Base-by-base conservation (phyloP, 2,329 filamentous ascomycete species). In the Fusarium transvaalense region DNA sequence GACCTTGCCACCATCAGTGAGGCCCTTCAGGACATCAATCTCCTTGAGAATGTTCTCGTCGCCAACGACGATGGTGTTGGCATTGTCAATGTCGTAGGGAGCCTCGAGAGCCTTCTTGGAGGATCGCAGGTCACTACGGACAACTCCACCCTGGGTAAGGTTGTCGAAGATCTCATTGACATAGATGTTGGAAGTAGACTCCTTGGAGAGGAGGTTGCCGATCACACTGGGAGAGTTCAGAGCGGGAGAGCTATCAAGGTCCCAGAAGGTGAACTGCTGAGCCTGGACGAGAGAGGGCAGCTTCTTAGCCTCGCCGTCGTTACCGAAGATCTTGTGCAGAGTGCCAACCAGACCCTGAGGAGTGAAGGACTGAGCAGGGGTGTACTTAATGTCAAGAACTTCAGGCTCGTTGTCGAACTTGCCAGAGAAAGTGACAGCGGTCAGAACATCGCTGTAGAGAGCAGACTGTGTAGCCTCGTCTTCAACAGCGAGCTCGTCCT, bases 241-340 rank as follows among this genome's bases (percentile, higher is more conserved):
- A 52, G 91, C 86, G 2, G 84, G 80, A 29, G 94, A 94, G 78
- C 89, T 87, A 76, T 97, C 95, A 39, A 92, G 78, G 72, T 97
- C 92, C 94, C 94, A 98, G 86, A 99, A 97, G 14, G 90, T 91
- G 82, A 96, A 98, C 80, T 98, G 92, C 78, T 92, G 87, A 21
- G 90, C 88, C 69, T 88, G 83, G 56, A 89, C 79, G 46, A 84
- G 78, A n/a, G 66, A 83, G 59, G 72, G 78, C 64, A 76, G 77
- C 58, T 78, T 74, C 58, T 81, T 80, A 25, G 79, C 76, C 48
- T 81, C 79, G 54, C 81, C 86, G 72, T 91, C 91, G 72, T 88
- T 87, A 76, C 78, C 80, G 60, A 82, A 79, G 66, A 86, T 78
- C 69, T 82, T 80, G 78, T 84, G 75, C 72, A 90, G 77, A 69